Base-by-base conservation (phyloP, 2,329 filamentous ascomycete genomes). In the Fusarium tuaranense region DNA sequence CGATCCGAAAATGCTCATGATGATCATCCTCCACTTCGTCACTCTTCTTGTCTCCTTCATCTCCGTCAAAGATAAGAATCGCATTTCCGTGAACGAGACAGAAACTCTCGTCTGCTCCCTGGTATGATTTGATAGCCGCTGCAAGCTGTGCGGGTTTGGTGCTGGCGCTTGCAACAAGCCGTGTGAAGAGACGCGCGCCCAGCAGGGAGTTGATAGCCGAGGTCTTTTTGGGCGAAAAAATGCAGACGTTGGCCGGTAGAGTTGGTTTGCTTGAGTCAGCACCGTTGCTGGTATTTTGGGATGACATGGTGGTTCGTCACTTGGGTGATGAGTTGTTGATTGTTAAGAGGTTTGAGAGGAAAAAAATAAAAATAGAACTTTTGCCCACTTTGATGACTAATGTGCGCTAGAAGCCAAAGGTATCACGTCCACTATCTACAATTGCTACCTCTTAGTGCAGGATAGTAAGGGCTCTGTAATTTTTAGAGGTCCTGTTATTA, bases 1-100 rank as follows among this genome's bases (percentile, higher is more conserved):
- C 38, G 18, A 64, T 14, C 8, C 65, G 65, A 8, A 68, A 68
- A 59, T 68, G 65, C 30, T 68, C 65, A 7, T 68, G 65, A n/a
- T 68, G 65, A 14, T 39, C 13, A 8, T 68, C 65, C 39, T 68
- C 46, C 18, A 68, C 14, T 48, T 59, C 38, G 7, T 51, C 65
- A 6, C 22, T 51, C 51, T 65, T 51, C 41, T 63, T 27, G 2
- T 67, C 59, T 5, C 59, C 65, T 16, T 64, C 48, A 1, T 38
- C 59, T 25, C 41, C 60, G 14, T 63, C 65, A 20, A 68, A 68
- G 14, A 68, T 39, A 3, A 68, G 65, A 13, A 59, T 30, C 7
- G 27, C 38, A 8, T 51, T 48, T 0, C 65, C 30, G 7, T 68
- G 65, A 6, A 36, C 46, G 12, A 68, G 65, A 16, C 60, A 68